These are phyloP conservation scores for Crotalaria pallida DNA, from an alignment of 306 rosid genomes.

Conservation along the genomic window DNA sequence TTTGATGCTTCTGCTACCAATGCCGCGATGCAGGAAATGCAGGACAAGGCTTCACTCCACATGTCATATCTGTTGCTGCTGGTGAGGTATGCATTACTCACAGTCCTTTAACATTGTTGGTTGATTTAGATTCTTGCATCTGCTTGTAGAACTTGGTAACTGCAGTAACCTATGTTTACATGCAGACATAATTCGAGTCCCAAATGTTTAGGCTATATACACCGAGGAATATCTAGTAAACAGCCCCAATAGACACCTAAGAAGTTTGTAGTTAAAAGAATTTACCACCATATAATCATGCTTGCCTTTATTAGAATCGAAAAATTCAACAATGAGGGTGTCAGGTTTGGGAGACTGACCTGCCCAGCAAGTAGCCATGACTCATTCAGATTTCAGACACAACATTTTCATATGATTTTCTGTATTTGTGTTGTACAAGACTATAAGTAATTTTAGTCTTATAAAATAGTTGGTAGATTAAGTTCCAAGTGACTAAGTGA, in stretches of 20 bases:
- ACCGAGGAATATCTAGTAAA: not conserved
- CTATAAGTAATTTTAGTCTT: conserved; percentile 2
- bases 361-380: not conserved
- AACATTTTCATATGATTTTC: not conserved
- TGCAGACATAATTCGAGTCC: not conserved
- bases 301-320: not conserved
- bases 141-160: not conserved
- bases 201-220: not conserved
- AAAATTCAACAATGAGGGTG: not conserved
- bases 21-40: conserved; percentile 66
- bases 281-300: not conserved
- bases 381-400: not conserved
- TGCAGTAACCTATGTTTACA: not conserved
- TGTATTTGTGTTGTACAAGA: not conserved
- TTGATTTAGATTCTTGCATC: conserved; percentile 15
- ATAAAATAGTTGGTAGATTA: not conserved
- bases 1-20: conserved; percentile 4
- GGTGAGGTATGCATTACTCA: conserved; percentile 70
- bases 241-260: not conserved
- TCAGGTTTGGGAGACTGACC: conserved; percentile 6
- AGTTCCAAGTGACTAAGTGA: not conserved
- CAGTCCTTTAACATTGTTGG: not conserved
- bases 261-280: not conserved
- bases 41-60: conserved; percentile 82
- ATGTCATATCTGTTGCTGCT: conserved; percentile 68